These are phyloP conservation scores for Emergomyces orientalis DNA, from an alignment of 2,329 filamentous ascomycete genomes.

Conservation along the genomic window DNA sequence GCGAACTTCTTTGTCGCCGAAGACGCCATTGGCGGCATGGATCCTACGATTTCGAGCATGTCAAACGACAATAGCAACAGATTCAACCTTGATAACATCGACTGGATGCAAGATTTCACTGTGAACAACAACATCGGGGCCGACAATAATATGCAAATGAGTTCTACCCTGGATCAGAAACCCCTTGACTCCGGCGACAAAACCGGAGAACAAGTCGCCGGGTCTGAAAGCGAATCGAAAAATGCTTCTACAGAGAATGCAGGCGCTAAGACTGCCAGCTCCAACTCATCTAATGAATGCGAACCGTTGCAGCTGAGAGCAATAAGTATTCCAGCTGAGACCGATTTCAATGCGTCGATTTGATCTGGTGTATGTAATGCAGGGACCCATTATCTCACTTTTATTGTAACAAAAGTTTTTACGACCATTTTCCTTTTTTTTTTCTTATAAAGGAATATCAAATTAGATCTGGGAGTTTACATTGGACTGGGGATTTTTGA, in stretches of 20 bases:
- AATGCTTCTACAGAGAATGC: background rate
- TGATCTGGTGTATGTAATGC: background rate
- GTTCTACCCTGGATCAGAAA: background rate
- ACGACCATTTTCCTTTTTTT: background rate
- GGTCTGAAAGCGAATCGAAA: background rate
- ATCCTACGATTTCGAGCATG: conserved; percentile 8
- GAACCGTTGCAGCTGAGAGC: background rate
- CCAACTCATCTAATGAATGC: background rate
- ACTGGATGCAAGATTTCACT: conserved; percentile 13
- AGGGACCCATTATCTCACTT: background rate
- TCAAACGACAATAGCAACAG: conserved; percentile 16
- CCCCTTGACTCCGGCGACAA: background rate
- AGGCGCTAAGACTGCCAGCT: background rate
- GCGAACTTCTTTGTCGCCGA: conserved; percentile 30
- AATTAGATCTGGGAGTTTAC: background rate
- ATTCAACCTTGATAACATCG: conserved; percentile 16
- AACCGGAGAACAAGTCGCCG: background rate
- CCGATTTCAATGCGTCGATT: background rate
- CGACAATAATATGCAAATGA: background rate
- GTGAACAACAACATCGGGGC: background rate
- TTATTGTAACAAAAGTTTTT: background rate
- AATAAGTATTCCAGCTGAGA: conserved; percentile 1
- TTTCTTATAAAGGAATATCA: background rate
- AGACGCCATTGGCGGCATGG: conserved; percentile 14
- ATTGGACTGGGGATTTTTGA: background rate